Percentiles rank a stretch among this genome's conserved stretches.
phyloP scores from a whole-genome alignment of 2,329 filamentous ascomycete species.

The Exserohilum turcica region DNA sequence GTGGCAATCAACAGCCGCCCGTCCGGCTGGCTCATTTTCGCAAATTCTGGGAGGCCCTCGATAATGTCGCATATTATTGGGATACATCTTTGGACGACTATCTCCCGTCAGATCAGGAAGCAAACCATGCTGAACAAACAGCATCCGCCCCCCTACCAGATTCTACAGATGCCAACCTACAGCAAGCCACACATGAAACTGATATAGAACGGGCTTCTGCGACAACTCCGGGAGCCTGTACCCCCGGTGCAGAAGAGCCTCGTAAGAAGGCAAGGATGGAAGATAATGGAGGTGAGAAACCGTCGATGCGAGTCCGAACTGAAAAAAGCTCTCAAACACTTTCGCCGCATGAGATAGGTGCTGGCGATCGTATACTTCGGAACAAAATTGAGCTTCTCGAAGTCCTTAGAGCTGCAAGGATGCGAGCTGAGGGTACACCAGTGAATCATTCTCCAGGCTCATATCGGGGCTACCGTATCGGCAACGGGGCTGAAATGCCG shows the following conservation, averaged over 20 bases:
- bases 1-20: constrained; percentile 52
- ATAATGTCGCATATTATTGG: constrained; percentile 67
- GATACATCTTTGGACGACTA: constrained; percentile 64
- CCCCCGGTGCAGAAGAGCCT: constrained; percentile 31
- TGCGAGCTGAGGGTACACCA: constrained; percentile 25
- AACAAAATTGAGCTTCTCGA: constrained; percentile 34
- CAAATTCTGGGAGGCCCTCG: constrained; percentile 65
- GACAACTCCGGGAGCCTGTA: constrained; percentile 10
- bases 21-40: constrained; percentile 61
- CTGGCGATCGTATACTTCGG: constrained; percentile 31
- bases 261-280: constrained; percentile 49
- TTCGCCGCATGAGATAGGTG: constrained; percentile 14
- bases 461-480: constrained; percentile 65
- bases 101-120: constrained; percentile 40
- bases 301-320: constrained; percentile 11
- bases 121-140: constrained; percentile 9
- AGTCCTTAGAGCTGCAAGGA: constrained; percentile 31
- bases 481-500: constrained; percentile 63
- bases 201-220: constrained; percentile 16
- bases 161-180: constrained; percentile 4
- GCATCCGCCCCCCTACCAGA: constrained; percentile 1
- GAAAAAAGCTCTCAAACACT: constrained; percentile 15
- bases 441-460: constrained; percentile 40
- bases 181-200: constrained; percentile 16
- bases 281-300: constrained; percentile 26